Evolutionary conservation across 352 stramenopile genomes (phyloP), one percentile per base, ranked within the genome.

Genomic region (Pythium vanterpoolii): DNA sequence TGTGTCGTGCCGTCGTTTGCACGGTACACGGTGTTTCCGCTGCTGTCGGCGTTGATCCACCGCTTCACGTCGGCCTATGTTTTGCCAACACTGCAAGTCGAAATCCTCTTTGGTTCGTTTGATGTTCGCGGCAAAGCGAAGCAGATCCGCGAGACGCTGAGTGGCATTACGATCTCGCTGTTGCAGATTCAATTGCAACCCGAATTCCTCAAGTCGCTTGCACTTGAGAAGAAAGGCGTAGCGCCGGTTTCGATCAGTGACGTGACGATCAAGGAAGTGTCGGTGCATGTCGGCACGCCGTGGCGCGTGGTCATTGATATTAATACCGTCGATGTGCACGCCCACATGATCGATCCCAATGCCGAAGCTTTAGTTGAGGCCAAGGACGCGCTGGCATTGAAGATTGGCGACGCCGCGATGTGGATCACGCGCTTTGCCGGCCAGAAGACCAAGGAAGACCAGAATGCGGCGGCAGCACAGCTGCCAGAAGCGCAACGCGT

Each of bases 1-100:
- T 72, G 65, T 43, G 45, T 69, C 33, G 56, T 72, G 39, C 65
- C 65, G 55, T 62, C 65, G 31, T 68, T 72, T 43, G 65, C 54
- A 34, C 57, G 55, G 10, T 68, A 61, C 50, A 72, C 65, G 16
- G 62, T 72, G 9, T 72, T 72, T 31, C 65, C 65, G 16, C 26
- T 72, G 34, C 60, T 72, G 30, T 63, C 60, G 30, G 58, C 52
- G 43, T 49, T 72, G 40, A 62, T 72, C 36, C 53, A 69, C 50
- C 53, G 45, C 44, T 72, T 72, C 54, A 62, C 65, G 36, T 49
- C 50, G 36, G 36, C 52, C 42, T 72, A 72, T 55, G 52, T 72
- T 45, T 43, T 69, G 44, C 62, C 65, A 23, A 60, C 42, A 30
- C 60, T 72, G 2, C 44, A 69, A 31, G 56, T 72, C 52, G 65